A percentile compares a stretch with the other conserved stretches of the same genome.
Evolutionary conservation across 768 basidiomycete species (phyloP).

Genomic region (Lentinula lateritia): DNA sequence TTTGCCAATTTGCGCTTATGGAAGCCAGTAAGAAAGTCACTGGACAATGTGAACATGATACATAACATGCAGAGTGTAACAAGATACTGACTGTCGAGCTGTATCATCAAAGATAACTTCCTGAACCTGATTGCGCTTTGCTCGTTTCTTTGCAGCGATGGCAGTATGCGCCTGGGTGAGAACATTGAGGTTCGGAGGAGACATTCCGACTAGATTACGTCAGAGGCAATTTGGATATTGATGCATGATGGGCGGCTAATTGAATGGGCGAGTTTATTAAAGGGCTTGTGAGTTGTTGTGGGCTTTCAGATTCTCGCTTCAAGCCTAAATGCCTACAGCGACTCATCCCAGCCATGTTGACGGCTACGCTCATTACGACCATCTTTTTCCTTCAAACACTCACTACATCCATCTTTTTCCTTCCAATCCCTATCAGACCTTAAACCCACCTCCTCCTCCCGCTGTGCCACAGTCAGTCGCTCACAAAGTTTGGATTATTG

Average conservation of each 20-base stretch:
- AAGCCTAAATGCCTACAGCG: conserved; percentile 3
- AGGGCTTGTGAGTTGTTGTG: background rate
- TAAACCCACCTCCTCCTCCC: conserved; percentile 14
- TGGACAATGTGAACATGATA: conserved; percentile 22
- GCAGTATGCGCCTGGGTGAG: conserved; percentile 62
- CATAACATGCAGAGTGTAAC: conserved; percentile 5
- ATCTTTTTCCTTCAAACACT: conserved; percentile 19
- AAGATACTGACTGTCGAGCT: conserved; percentile 57
- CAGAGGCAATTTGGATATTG: background rate
- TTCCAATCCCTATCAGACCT: conserved; percentile 30
- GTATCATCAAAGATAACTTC: conserved; percentile 85
- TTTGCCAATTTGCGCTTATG: conserved; percentile 88
- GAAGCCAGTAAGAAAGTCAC: conserved; percentile 91
- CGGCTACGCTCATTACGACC: conserved; percentile 21
- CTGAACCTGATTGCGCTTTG: conserved; percentile 63
- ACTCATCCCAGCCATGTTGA: background rate
- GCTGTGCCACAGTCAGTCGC: conserved; percentile 39
- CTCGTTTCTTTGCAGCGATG: conserved; percentile 62
- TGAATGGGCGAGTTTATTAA: background rate
- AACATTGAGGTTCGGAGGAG: conserved; percentile 34
- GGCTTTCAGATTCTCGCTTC: conserved; percentile 6
- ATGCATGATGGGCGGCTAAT: background rate
- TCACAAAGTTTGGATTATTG: conserved; percentile 79
- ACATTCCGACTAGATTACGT: background rate
- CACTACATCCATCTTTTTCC: conserved; percentile 30